Base-by-base conservation (phyloP, 108 stramenopile genomes). In the Nitzschia putrida region DNA sequence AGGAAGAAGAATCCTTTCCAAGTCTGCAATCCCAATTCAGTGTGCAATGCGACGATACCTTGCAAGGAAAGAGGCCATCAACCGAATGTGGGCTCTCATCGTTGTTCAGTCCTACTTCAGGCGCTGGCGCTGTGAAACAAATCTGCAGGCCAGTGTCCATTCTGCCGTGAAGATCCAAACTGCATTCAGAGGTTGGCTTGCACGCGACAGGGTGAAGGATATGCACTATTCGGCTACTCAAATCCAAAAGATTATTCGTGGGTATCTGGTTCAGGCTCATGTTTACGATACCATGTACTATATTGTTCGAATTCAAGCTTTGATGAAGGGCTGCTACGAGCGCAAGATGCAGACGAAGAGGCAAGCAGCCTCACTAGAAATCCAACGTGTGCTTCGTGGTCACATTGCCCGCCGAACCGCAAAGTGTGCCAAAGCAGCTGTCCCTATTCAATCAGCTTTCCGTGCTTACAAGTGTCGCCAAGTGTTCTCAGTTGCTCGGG, bases 1-100 rank as follows among this genome's bases (percentile, higher is more conserved):
- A 50, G 88, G 92, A 25, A 68, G 81, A 29, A 59, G 85, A 41
- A 64, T 94, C 0, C 75, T 94, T 40, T 83, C 88, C 60, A 90
- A 90, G 43, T 80, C 90, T 58, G 89, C 92, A 0, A 75, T 91
- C 68, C 89, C 88, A 23, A 91, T 94, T 67, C 92, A 94, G 71
- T 69, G 85, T 52, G 79, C 81, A 53, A 74, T 80, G 8, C 80
- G 92, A 50, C 66, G 86, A 20, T 89, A 73, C 66, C 69, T 94
- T 25, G 88, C 90, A 12, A 86, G 80, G 50, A 77, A 73, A 41
- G 67, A 81, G 56, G 87, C 89, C 6, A 69, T 89, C 16, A 82
- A 82, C 61, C 73, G 86, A 58, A 87, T 91, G 87, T 87, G 87
- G 77, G 92, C 83, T 20, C 53, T 94, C 43, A 76, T 94, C 26